A percentile compares a stretch with the other conserved stretches of the same genome.
phyloP scores from a whole-genome alignment of 202 grass and related monocot species.

The Panicum virgatum region DNA sequence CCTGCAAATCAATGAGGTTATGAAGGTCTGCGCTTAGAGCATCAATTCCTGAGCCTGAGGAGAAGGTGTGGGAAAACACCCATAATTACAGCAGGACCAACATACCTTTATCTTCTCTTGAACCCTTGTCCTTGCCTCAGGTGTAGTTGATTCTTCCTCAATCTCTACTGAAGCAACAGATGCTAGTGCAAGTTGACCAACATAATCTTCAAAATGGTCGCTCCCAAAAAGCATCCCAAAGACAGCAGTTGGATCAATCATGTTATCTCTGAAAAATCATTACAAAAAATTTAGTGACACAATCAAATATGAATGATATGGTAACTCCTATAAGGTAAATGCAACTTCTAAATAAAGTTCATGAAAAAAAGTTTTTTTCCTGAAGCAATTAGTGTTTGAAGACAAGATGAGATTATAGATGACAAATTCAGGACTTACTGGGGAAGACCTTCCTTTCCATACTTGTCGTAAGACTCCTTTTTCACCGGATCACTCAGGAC shows the following conservation, averaged over 20 bases:
- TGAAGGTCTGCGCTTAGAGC: not conserved
- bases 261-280: slow-evolving; percentile 57
- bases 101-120: slow-evolving; percentile 89
- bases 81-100: not conserved
- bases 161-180: slow-evolving; percentile 69
- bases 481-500: slow-evolving; percentile 79
- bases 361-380: too few relatives aligned
- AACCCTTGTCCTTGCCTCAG: slow-evolving; percentile 60
- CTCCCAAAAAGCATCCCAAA: slow-evolving; percentile 98
- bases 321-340: not conserved
- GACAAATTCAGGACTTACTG: slow-evolving; percentile 52
- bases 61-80: not conserved
- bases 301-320: not conserved
- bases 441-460: slow-evolving; percentile 81
- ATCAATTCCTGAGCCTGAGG: not conserved
- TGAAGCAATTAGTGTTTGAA: too few relatives aligned
- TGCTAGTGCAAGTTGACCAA: slow-evolving; percentile 89
- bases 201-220: slow-evolving; percentile 95
- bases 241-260: slow-evolving; percentile 87
- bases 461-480: slow-evolving; percentile 78
- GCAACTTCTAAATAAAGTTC: not conserved
- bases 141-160: slow-evolving; percentile 59
- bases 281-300: not conserved
- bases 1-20: slow-evolving; percentile 45
- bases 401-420: not conserved